Conservation (phyloP, 805 yeast genomes). For the Metschnikowia kofuensis region DNA sequence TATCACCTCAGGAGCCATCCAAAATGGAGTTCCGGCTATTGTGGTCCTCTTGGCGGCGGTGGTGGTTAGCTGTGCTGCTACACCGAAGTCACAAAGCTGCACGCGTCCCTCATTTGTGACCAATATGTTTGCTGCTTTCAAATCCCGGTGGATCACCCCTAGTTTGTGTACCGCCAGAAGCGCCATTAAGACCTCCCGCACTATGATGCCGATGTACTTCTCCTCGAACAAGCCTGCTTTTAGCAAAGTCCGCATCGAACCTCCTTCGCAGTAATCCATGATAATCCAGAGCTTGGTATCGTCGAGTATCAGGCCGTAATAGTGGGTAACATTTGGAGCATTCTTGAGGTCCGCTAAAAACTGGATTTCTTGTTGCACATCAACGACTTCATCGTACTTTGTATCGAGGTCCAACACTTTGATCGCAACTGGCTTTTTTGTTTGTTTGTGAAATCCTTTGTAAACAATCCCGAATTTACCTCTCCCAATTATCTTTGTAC, state of each 20-base stretch:
- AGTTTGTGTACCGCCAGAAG: conserved; percentile 77
- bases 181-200: conserved; percentile 78
- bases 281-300: conserved; percentile 96
- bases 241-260: conserved; percentile 80
- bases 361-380: conserved; percentile 90
- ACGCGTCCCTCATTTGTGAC: conserved; percentile 87
- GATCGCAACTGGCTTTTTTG: conserved; percentile 84
- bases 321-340: conserved; percentile 89
- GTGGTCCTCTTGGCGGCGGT: conserved; percentile 80
- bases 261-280: conserved; percentile 98
- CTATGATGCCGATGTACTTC: conserved; percentile 73
- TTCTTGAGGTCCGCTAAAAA: conserved; percentile 77
- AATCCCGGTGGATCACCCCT: conserved; percentile 93
- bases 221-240: conserved; percentile 90
- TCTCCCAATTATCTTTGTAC: conserved; percentile 89
- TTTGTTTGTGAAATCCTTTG: conserved; percentile 69
- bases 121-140: conserved; percentile 93
- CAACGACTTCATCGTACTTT: conserved; percentile 89
- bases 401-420: conserved; percentile 91
- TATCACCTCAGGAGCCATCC: conserved; percentile 99
- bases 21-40: conserved; percentile 93
- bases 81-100: conserved; percentile 95
- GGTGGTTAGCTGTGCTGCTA: conserved; percentile 87
- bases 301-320: conserved; percentile 81
- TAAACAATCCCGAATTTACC: conserved; percentile 98